Evolutionary conservation across 225 moss, liverwort and hornwort genomes (phyloP), one percentile per base, ranked within the genome.

Genomic region (Asterella californica): DNA sequence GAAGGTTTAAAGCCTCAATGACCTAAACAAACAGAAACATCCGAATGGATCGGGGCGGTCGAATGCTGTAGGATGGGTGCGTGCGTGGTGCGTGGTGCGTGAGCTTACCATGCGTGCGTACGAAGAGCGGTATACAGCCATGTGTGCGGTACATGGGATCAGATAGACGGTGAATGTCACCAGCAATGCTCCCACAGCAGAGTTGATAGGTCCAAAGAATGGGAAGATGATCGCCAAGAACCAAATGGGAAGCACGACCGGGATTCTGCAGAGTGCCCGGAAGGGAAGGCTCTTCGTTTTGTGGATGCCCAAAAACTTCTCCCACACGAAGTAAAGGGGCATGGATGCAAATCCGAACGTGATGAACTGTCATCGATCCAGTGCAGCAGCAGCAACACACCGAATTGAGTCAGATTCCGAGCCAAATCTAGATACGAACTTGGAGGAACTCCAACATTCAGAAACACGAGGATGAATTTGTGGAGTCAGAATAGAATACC

Each of bases 401-500:
- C 0, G 38, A 30, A 38, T 69, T 69, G 33, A 45, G n/a, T 61
- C 60, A 61, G 60, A 55, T 42, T 42, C 7, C 7, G 42, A 42
- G 42, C 3, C 42, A n/a, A n/a, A n/a, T n/a, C n/a, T n/a, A n/a
- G n/a, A n/a, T n/a, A n/a, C n/a, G n/a, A n/a, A n/a, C n/a, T n/a
- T n/a, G n/a, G n/a, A n/a, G n/a, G n/a, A n/a, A n/a, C n/a, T n/a
- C n/a, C n/a, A n/a, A 42, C 42, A 42, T 42, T 42, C 42, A 42
- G 42, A 42, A 42, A 72, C 33, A 64, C 29, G 3, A 10, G 24
- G 27, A 57, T 57, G 27, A 7, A 42, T 42, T 42, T 42, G 42
- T 42, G 42, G 42, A 42, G 42, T n/a, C n/a, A n/a, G n/a, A n/a
- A 49, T 54, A 3, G 18, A 33, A 45, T 32, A 92, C 96, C 96